phyloP scores from a whole-genome alignment of 768 basidiomycete species.

The Panaeolus cyanescens region DNA sequence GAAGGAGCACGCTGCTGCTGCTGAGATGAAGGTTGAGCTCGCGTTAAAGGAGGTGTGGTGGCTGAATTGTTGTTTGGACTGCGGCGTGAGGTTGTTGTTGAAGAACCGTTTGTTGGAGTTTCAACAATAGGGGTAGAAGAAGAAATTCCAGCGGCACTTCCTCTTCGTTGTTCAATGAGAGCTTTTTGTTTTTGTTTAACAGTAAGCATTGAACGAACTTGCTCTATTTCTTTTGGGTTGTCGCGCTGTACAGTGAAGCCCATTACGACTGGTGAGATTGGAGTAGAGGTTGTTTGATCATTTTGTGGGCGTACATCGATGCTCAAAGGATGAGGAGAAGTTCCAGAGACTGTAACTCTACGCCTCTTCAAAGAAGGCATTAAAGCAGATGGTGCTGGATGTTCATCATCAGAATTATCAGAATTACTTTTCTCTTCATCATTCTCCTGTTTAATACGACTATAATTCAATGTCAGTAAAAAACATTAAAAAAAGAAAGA shows the following conservation, averaged over 20 bases:
- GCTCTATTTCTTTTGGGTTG: conserved; percentile 59
- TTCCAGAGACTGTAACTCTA: conserved; percentile 70
- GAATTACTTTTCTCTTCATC: conserved; percentile 46
- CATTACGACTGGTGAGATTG: conserved; percentile 70
- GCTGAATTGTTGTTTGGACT: conserved; percentile 33
- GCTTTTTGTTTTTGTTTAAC: conserved; percentile 75
- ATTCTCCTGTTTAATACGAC: conserved; percentile 31
- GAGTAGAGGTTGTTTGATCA: conserved; percentile 50
- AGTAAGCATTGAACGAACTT: conserved; percentile 60
- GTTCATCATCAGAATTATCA: conserved; percentile 39
- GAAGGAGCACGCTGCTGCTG: conserved; percentile 19
- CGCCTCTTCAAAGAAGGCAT: conserved; percentile 57
- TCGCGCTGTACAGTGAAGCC: conserved; percentile 60
- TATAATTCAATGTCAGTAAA: not conserved
- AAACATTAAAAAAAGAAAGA: conserved; percentile 18
- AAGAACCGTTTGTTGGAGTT: conserved; percentile 19
- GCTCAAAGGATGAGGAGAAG: conserved; percentile 51
- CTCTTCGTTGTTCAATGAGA: conserved; percentile 69
- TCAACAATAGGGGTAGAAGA: conserved; percentile 26
- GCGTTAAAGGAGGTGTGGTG: conserved; percentile 13
- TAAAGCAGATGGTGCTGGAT: conserved; percentile 11
- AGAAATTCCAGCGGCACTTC: conserved; percentile 48
- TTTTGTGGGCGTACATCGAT: conserved; percentile 47
- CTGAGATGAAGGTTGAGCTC: conserved; percentile 24
- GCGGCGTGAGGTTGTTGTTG: conserved; percentile 33